Evolutionary conservation across 345 rosid species (phyloP), one percentile per base, ranked within the genome.

Genomic region (Euphorbia peplus): DNA sequence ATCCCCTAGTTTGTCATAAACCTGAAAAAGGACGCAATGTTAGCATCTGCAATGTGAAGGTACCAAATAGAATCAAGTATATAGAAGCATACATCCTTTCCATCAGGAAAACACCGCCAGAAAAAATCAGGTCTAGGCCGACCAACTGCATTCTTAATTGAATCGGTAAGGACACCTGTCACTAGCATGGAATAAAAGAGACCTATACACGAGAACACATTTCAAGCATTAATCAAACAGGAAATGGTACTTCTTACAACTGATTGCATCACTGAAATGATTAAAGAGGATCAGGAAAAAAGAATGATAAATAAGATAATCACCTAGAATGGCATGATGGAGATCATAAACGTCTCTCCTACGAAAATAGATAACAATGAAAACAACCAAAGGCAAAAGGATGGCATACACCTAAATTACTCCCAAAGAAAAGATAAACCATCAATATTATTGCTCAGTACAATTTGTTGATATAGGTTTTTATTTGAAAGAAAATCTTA

Each of bases 41-140:
- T 53, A 61, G 54, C 42, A 54, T 65, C 54, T 46, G 21, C 9
- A 12, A 50, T 28, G 25, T 63, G 62, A 67, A 73, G 37, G 42
- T 35, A 65, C 11, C 15, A 70, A 46, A 63, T 8, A 56, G 64
- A 18, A 52, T 64, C 63, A 68, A 64, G 61, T 52, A 19, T 35
- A 55, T 46, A 58, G 64, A 69, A 60, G 56, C 87, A 61, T 86
- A 91, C 97, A 66, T 83, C 95, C 70, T 84, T 81, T 54, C 98
- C 98, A 82, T 93, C 96, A 0, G 95, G 98, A 75, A 93, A 93
- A 75, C 97, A 93, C 30, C 95, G 96, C 96, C 96, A 88, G 81
- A 88, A 93, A 81, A 93, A 93, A 79, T 93, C 92, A 39, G 98
- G 98, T n/a, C 95, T 85, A 61, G 97, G 96, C 63, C 87, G 66